phyloP scores from a whole-genome alignment of 2,329 filamentous ascomycete genomes.

The Talaromyces sp. region DNA sequence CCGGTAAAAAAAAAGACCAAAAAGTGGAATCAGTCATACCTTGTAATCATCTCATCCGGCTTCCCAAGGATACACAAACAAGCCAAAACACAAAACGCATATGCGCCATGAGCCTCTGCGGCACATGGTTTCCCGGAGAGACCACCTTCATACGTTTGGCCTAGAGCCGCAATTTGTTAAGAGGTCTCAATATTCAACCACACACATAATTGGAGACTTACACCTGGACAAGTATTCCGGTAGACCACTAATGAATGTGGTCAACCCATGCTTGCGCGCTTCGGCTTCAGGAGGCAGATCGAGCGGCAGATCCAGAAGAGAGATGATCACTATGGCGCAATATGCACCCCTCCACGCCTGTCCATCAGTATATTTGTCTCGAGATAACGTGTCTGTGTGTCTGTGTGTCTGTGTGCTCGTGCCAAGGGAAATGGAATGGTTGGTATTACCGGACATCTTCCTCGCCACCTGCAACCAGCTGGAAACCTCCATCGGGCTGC shows the following conservation, averaged over 20 bases:
- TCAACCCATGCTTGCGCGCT: constrained; percentile 56
- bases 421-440: background rate
- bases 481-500: constrained; percentile 82
- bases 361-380: background rate
- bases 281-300: constrained; percentile 69
- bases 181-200: background rate
- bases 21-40: constrained; percentile 40
- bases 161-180: constrained; percentile 37
- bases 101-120: constrained; percentile 90
- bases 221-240: constrained; percentile 76
- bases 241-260: constrained; percentile 64
- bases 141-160: constrained; percentile 92
- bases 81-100: constrained; percentile 89
- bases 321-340: constrained; percentile 79
- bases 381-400: background rate
- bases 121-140: constrained; percentile 73
- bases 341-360: constrained; percentile 66
- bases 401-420: background rate
- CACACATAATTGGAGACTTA: constrained; percentile 29
- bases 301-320: constrained; percentile 75
- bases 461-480: constrained; percentile 78
- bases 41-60: constrained; percentile 67
- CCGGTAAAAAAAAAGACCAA: background rate
- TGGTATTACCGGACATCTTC: constrained; percentile 73
- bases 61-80: constrained; percentile 80